Conservation (phyloP, 768 basidiomycete genomes). For the Obba rivulosa region DNA sequence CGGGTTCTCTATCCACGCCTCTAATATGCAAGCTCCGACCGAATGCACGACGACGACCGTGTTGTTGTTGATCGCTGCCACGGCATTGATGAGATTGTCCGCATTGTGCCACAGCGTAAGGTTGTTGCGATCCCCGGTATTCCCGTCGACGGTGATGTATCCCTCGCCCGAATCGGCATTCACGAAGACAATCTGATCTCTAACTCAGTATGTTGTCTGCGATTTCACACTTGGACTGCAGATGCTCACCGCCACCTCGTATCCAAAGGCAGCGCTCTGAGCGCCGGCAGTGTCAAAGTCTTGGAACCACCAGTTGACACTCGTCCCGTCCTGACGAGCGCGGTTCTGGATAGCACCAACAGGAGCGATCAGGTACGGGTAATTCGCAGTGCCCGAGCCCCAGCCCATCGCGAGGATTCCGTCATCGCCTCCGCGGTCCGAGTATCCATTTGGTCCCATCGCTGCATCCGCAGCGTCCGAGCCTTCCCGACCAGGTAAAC, state of each 20-base stretch:
- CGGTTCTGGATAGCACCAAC: constrained; percentile 37
- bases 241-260: background rate
- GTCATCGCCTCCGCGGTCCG: constrained; percentile 49
- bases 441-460: constrained; percentile 24
- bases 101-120: constrained; percentile 34
- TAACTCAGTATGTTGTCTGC: too few relatives aligned
- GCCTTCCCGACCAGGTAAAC: background rate
- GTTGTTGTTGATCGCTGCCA: constrained; percentile 66
- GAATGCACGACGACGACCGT: constrained; percentile 74
- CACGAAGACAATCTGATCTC: constrained; percentile 41
- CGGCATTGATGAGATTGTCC: constrained; percentile 40
- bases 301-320: constrained; percentile 41
- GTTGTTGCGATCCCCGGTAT: constrained; percentile 44
- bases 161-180: constrained; percentile 34
- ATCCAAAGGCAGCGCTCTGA: constrained; percentile 27
- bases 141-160: constrained; percentile 56
- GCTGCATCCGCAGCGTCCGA: background rate
- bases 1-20: constrained; percentile 70
- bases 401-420: constrained; percentile 62
- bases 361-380: constrained; percentile 43
- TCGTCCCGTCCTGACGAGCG: constrained; percentile 33
- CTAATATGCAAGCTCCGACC: constrained; percentile 65
- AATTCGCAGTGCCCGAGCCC: constrained; percentile 42
- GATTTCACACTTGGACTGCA: too few relatives aligned
- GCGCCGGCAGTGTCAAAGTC: constrained; percentile 45